A percentile compares a stretch with the other conserved stretches of the same genome.
Conservation (phyloP, 345 rosid genomes). For the Eutrema japonicum region DNA sequence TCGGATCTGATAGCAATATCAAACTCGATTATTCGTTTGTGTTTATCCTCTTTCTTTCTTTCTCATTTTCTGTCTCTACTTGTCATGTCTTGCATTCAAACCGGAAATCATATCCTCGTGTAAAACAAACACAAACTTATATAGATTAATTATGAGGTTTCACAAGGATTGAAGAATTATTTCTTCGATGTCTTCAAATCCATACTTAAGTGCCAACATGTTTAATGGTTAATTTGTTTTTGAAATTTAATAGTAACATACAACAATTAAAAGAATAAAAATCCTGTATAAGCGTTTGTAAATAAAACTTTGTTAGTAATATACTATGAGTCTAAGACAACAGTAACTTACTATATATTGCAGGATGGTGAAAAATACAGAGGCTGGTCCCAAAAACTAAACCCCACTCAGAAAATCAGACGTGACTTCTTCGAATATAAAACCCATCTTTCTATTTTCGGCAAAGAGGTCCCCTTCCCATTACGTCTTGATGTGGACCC, state of each 20-base stretch:
- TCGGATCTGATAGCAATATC: background rate
- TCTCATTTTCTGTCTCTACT: background rate
- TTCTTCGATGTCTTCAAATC: background rate
- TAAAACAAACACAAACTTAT: background rate
- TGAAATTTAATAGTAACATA: background rate
- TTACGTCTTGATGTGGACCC: conserved; percentile 43
- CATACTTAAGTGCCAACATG: conserved; percentile 1
- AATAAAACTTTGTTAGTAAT: background rate
- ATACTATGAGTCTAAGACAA: conserved; percentile 19
- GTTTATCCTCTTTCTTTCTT: background rate
- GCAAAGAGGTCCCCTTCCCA: conserved; percentile 41
- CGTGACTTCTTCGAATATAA: conserved; percentile 39
- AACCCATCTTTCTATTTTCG: conserved; percentile 43
- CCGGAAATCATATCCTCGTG: background rate
- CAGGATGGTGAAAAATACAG: conserved; percentile 11
- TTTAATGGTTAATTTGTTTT: background rate
- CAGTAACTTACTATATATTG: conserved; percentile 30
- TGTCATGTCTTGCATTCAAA: conserved; percentile 1
- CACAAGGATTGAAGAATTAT: background rate
- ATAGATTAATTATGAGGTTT: background rate
- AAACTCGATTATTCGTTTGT: background rate
- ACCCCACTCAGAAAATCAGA: conserved; percentile 41
- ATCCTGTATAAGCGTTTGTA: background rate
- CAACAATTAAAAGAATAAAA: background rate
- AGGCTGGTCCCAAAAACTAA: conserved; percentile 35